Evolutionary conservation across 805 yeast genomes (phyloP).

Genomic region (Lipomyces orientalis): DNA sequence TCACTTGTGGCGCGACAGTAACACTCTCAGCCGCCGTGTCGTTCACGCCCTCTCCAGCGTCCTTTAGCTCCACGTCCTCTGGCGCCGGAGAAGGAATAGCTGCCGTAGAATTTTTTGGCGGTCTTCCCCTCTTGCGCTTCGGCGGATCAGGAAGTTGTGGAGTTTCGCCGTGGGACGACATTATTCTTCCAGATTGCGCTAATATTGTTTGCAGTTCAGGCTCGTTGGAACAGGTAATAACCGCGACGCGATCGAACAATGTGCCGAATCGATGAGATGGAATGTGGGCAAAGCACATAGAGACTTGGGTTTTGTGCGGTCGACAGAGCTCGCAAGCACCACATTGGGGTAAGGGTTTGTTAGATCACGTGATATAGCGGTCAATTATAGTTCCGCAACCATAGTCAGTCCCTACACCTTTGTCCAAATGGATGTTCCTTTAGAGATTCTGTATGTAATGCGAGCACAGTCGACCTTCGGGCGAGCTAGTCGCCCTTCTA

Average conservation of each 20-base stretch:
- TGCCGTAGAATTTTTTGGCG: neutral
- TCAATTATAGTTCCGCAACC: too few relatives aligned
- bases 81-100: neutral
- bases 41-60: neutral
- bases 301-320: neutral
- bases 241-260: conserved; percentile 1
- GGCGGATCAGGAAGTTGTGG: conserved; percentile 12
- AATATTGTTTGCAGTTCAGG: neutral
- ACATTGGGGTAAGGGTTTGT: too few relatives aligned
- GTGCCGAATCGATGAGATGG: neutral
- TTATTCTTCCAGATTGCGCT: neutral
- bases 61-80: neutral
- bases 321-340: too few relatives aligned
- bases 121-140: conserved; percentile 23
- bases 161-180: neutral
- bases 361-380: too few relatives aligned
- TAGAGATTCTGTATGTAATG: too few relatives aligned
- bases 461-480: too few relatives aligned
- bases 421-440: too few relatives aligned
- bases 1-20: conserved; percentile 1
- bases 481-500: too few relatives aligned
- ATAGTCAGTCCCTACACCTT: too few relatives aligned
- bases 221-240: neutral
- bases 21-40: conserved; percentile 1
- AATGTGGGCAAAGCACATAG: neutral